Percentiles rank a stretch among this genome's conserved stretches.
phyloP scores from a whole-genome alignment of 306 rosid species.

The Quercus berberidifolia region DNA sequence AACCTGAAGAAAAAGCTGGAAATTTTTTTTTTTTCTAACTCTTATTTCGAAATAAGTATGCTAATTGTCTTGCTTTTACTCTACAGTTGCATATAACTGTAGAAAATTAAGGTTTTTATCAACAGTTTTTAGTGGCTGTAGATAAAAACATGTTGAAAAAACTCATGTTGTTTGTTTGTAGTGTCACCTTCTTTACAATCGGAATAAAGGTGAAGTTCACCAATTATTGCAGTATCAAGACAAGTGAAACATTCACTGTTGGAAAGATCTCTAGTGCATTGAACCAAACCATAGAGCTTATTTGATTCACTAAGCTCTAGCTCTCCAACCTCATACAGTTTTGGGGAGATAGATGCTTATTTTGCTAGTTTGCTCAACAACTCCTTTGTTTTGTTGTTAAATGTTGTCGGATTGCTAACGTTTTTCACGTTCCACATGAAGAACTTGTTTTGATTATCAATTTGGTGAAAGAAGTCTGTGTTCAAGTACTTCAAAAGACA shows the following conservation, averaged over 20 bases:
- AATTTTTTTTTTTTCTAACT: no score
- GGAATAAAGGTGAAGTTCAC: background rate
- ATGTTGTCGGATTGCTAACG: background rate
- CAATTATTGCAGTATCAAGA: background rate
- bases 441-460: background rate
- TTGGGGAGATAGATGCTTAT: background rate
- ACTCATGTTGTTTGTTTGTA: no score
- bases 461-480: background rate
- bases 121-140: no score
- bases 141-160: no score
- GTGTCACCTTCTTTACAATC: background rate
- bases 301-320: background rate
- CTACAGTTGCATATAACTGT: no score
- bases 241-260: background rate
- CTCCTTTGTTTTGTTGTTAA: background rate
- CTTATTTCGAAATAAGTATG: no score
- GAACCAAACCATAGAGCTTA: background rate
- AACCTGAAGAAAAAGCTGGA: no score
- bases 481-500: background rate
- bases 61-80: no score
- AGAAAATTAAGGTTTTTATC: no score
- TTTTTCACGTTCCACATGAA: background rate
- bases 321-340: background rate
- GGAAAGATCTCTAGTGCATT: background rate
- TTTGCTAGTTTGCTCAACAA: background rate